These are phyloP conservation scores for Trichoderma breve DNA, from an alignment of 2,329 filamentous ascomycete species.

Conservation along the genomic window DNA sequence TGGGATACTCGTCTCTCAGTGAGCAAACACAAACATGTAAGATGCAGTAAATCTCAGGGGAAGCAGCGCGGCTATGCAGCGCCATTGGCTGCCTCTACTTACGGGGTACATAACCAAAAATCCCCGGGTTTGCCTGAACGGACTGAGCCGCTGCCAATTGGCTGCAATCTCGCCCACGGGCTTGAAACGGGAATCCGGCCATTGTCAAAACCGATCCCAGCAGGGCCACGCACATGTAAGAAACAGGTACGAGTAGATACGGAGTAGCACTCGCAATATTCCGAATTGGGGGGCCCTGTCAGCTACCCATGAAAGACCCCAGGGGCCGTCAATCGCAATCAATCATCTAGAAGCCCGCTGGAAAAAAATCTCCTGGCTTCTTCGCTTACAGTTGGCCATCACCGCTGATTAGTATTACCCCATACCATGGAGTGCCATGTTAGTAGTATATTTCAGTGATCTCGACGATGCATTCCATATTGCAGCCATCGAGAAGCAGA, in stretches of 20 bases:
- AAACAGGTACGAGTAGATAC: background rate
- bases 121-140: no score
- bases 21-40: background rate
- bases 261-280: background rate
- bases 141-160: background rate
- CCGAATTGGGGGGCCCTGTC: background rate
- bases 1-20: background rate
- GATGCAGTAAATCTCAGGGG: background rate
- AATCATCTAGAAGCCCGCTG: constrained; percentile 7
- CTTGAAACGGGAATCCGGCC: background rate
- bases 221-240: background rate
- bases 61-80: background rate
- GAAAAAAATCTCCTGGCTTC: background rate
- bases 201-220: background rate
- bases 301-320: background rate
- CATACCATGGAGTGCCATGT: background rate
- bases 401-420: background rate
- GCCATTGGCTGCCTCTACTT: background rate
- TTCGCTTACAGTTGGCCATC: background rate
- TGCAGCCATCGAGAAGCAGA: background rate
- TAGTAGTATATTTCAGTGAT: background rate
- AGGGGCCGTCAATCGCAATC: background rate
- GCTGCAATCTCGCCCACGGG: background rate
- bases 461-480: background rate
- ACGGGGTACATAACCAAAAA: background rate